These are phyloP conservation scores for Megacollybia marginata DNA, from an alignment of 768 basidiomycete species.

Conservation along the genomic window DNA sequence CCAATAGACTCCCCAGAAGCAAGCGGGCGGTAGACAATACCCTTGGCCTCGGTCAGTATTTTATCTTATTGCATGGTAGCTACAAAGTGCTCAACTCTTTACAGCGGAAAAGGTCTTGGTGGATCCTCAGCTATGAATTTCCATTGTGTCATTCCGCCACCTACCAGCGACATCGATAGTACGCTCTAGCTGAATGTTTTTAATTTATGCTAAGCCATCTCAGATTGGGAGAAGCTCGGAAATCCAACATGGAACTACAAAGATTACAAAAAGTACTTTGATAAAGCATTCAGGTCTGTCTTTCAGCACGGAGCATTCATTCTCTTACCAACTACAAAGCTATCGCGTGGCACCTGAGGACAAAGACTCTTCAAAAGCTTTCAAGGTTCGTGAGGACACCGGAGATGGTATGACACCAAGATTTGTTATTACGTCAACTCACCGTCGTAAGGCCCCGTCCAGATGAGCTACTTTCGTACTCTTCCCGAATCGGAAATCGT, in stretches of 20 bases:
- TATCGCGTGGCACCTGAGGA: slow-evolving; percentile 20
- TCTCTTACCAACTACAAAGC: slow-evolving; percentile 7
- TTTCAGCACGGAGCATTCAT: not conserved
- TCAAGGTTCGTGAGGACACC: slow-evolving; percentile 3
- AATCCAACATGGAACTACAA: slow-evolving; percentile 52
- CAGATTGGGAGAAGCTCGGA: slow-evolving; percentile 38
- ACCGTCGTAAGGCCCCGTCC: not conserved
- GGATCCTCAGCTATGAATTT: slow-evolving; percentile 42
- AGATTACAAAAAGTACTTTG: slow-evolving; percentile 29
- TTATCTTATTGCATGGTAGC: not conserved
- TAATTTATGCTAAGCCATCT: slow-evolving; percentile 16
- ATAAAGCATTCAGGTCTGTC: slow-evolving; percentile 29
- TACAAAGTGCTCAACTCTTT: not conserved
- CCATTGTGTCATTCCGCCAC: slow-evolving; percentile 20
- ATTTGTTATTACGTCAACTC: slow-evolving; percentile 11
- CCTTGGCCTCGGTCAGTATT: not conserved
- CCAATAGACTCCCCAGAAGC: not conserved
- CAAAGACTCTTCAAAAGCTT: slow-evolving; percentile 18
- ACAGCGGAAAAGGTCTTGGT: slow-evolving; percentile 13
- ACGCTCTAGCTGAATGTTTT: not conserved
- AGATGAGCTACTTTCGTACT: not conserved
- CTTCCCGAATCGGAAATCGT: not conserved
- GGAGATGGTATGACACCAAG: slow-evolving; percentile 18
- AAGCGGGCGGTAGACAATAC: not conserved
- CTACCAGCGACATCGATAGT: slow-evolving; percentile 23